Conservation (phyloP, 2,329 filamentous ascomycete species). For the Zasmidium citrigriseum region DNA sequence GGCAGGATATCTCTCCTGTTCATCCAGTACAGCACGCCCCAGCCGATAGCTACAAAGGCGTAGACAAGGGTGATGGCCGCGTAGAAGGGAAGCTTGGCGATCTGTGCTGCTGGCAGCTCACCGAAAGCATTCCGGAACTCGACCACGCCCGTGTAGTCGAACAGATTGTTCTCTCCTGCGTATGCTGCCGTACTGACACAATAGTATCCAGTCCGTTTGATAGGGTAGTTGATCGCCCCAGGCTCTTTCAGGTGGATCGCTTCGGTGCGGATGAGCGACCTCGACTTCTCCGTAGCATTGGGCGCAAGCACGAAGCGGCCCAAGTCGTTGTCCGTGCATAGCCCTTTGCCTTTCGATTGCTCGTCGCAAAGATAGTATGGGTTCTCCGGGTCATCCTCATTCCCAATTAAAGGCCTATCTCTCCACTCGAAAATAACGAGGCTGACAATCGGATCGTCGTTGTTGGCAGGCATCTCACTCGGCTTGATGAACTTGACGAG, state of each 20-base stretch:
- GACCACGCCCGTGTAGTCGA: slow-evolving; percentile 74
- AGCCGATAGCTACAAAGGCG: slow-evolving; percentile 81
- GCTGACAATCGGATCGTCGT: slow-evolving; percentile 74
- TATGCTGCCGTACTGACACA: slow-evolving; percentile 81
- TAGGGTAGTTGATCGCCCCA: slow-evolving; percentile 73
- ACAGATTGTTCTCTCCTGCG: slow-evolving; percentile 50
- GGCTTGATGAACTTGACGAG: slow-evolving; percentile 72
- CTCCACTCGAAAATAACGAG: slow-evolving; percentile 93
- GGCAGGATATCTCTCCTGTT: slow-evolving; percentile 91
- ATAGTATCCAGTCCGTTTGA: slow-evolving; percentile 93
- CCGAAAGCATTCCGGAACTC: slow-evolving; percentile 96
- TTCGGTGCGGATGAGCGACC: slow-evolving; percentile 72
- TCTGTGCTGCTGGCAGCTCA: slow-evolving; percentile 91
- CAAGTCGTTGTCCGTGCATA: slow-evolving; percentile 75
- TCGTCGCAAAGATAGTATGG: slow-evolving; percentile 67
- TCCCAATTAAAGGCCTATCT: slow-evolving; percentile 77
- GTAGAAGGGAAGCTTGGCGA: slow-evolving; percentile 96
- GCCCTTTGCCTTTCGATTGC: slow-evolving; percentile 64
- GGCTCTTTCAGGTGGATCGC: slow-evolving; percentile 80
- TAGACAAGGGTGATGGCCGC: slow-evolving; percentile 93
- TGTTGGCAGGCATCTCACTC: slow-evolving; percentile 54
- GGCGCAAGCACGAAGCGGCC: slow-evolving; percentile 81
- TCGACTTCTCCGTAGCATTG: slow-evolving; percentile 72
- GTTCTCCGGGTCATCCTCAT: slow-evolving; percentile 53
- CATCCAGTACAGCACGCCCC: slow-evolving; percentile 94